Evolutionary conservation across 2,329 filamentous ascomycete genomes (phyloP).

Genomic region (Diaporthe velutina): DNA sequence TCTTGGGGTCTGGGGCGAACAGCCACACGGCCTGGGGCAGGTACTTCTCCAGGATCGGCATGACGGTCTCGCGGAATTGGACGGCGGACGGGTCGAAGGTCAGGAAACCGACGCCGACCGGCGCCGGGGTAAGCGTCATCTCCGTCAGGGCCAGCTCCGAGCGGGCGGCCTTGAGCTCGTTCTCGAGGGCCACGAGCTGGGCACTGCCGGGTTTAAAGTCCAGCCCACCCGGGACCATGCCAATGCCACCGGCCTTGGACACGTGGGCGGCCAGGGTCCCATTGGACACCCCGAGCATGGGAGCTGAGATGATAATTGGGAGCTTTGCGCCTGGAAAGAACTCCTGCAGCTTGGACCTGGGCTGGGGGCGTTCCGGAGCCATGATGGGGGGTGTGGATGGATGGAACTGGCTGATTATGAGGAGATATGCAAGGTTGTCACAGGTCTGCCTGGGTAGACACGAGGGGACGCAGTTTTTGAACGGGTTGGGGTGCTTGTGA

Average conservation of each 20-base stretch:
- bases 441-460: background rate
- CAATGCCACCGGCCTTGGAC: constrained; percentile 55
- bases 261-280: constrained; percentile 55
- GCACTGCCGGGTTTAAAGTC: constrained; percentile 49
- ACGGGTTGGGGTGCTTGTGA: background rate
- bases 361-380: constrained; percentile 32
- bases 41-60: constrained; percentile 65
- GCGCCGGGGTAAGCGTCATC: constrained; percentile 49
- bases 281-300: constrained; percentile 55
- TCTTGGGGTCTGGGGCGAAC: constrained; percentile 68
- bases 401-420: background rate
- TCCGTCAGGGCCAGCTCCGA: constrained; percentile 45
- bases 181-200: constrained; percentile 47
- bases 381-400: constrained; percentile 18
- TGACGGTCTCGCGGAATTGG: constrained; percentile 56
- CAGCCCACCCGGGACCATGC: constrained; percentile 50
- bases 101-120: constrained; percentile 74
- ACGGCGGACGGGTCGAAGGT: constrained; percentile 61
- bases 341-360: constrained; percentile 31
- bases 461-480: background rate
- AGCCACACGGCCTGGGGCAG: constrained; percentile 74
- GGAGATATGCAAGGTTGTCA: background rate
- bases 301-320: constrained; percentile 56
- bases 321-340: constrained; percentile 53
- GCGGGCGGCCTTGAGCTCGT: constrained; percentile 48